A percentile compares a stretch with the other conserved stretches of the same genome.
phyloP scores from a whole-genome alignment of 768 basidiomycete species.

The Gloeopeniophorella convolvens region DNA sequence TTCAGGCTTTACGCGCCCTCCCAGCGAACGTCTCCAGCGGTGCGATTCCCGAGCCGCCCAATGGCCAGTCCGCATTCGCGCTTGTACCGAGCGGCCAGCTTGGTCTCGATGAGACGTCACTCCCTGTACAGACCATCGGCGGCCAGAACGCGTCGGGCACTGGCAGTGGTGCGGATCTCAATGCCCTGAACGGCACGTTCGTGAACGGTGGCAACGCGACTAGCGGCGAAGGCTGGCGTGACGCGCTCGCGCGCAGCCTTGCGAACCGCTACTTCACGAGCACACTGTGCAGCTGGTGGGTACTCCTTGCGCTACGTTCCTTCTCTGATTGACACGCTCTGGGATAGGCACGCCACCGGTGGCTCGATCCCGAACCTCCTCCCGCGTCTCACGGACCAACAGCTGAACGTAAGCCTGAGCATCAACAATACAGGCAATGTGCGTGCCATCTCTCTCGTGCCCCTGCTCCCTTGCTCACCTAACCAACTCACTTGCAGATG shows the following conservation, averaged over 20 bases:
- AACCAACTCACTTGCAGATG: slow-evolving; percentile 48
- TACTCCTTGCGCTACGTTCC: slow-evolving; percentile 9
- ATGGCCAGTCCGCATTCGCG: slow-evolving; percentile 52
- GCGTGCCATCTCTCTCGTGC: slow-evolving; percentile 26
- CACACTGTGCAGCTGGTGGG: slow-evolving; percentile 84
- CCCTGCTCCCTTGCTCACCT: not conserved
- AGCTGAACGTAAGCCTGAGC: slow-evolving; percentile 65
- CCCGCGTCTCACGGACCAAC: slow-evolving; percentile 58
- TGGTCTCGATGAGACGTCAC: slow-evolving; percentile 58
- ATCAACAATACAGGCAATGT: slow-evolving; percentile 68
- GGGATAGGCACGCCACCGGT: slow-evolving; percentile 72
- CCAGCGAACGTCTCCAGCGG: slow-evolving; percentile 63
- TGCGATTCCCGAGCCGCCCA: slow-evolving; percentile 43
- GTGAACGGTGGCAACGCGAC: slow-evolving; percentile 62
- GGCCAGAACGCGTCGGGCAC: slow-evolving; percentile 43
- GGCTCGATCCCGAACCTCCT: slow-evolving; percentile 71
- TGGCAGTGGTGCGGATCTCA: slow-evolving; percentile 57
- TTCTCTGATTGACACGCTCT: not conserved
- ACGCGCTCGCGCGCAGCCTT: slow-evolving; percentile 57
- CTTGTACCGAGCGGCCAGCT: slow-evolving; percentile 79
- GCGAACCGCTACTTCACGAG: slow-evolving; percentile 83
- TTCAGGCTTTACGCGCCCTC: slow-evolving; percentile 69
- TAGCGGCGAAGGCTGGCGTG: slow-evolving; percentile 57
- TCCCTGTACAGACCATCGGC: slow-evolving; percentile 61
- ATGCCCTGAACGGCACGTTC: slow-evolving; percentile 46